These are phyloP conservation scores for Venustampulla echinocandica DNA, from an alignment of 495 filamentous ascomycete species.

Conservation along the genomic window DNA sequence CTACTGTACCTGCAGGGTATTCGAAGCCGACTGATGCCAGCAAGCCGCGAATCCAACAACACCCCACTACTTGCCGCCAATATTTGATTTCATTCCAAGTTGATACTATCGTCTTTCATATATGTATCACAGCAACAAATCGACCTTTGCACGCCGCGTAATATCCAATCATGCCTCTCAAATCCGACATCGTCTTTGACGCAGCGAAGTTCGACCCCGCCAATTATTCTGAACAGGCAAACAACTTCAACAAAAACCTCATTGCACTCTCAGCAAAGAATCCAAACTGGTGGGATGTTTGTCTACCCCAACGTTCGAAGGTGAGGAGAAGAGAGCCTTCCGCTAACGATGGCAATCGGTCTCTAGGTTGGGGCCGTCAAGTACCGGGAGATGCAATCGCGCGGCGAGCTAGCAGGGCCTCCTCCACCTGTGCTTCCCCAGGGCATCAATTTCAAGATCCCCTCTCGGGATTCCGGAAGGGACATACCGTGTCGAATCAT, in stretches of 20 bases:
- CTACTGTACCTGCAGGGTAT: no score
- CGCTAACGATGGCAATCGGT: neutral
- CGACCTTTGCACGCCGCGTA: no score
- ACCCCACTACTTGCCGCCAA: no score
- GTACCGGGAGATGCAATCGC: slow-evolving; percentile 17
- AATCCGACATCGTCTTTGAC: slow-evolving; percentile 17
- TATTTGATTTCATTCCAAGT: no score
- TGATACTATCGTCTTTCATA: no score
- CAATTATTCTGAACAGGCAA: slow-evolving; percentile 6
- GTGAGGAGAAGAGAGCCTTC: neutral
- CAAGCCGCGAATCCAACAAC: no score
- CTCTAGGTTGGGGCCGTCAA: slow-evolving; percentile 19
- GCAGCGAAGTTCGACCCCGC: slow-evolving; percentile 16
- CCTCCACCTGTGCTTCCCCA: slow-evolving; percentile 4
- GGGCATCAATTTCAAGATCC: slow-evolving; percentile 32
- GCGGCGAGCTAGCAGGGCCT: slow-evolving; percentile 12
- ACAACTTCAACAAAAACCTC: slow-evolving; percentile 13
- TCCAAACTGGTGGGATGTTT: slow-evolving; percentile 21
- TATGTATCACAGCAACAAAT: no score
- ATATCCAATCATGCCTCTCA: slow-evolving; percentile 20
- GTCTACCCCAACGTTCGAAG: neutral
- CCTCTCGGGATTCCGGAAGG: slow-evolving; percentile 39
- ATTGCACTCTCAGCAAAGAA: neutral
- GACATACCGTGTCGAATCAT: slow-evolving; percentile 41
- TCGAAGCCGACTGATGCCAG: no score